These are phyloP conservation scores for Aspergillus sclerotiicarbonarius DNA, from an alignment of 495 filamentous ascomycete genomes.

Conservation along the genomic window DNA sequence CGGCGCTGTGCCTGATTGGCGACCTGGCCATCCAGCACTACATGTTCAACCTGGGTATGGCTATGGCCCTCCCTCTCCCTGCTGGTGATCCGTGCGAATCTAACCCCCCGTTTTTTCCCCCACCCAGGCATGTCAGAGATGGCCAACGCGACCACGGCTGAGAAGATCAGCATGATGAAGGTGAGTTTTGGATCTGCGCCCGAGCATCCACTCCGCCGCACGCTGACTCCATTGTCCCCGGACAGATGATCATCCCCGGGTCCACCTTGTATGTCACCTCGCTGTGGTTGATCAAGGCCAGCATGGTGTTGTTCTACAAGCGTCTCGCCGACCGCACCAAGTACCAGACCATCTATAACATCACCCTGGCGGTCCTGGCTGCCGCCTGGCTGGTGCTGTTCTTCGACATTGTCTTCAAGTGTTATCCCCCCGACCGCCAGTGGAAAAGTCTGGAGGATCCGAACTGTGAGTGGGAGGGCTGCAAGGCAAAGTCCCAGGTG, in stretches of 20 bases:
- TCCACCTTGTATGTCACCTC: conserved; percentile 26
- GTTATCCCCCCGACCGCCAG: conserved; percentile 18
- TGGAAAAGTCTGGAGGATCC: conserved; percentile 18
- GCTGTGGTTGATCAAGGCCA: conserved; percentile 25
- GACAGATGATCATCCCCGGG: conserved; percentile 27
- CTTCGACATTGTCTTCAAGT: conserved; percentile 26
- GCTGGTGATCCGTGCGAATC: background rate
- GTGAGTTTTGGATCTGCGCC: conserved; percentile 5
- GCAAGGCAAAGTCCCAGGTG: background rate
- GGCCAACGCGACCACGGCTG: conserved; percentile 7
- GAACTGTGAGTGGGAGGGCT: conserved; percentile 6
- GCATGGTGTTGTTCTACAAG: conserved; percentile 28
- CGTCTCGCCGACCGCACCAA: conserved; percentile 23
- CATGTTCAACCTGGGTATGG: conserved; percentile 24
- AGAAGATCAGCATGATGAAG: conserved; percentile 25
- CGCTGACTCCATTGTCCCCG: background rate
- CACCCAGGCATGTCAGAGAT: conserved; percentile 25
- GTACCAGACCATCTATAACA: conserved; percentile 26
- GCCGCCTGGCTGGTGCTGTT: conserved; percentile 25
- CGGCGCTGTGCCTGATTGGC: conserved; percentile 18
- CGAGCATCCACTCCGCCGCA: background rate
- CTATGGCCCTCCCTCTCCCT: conserved; percentile 1
- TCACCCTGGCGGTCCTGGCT: conserved; percentile 19
- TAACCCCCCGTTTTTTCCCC: background rate
- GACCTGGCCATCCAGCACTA: conserved; percentile 26